phyloP scores from a whole-genome alignment of 441 rosid species.

The Erysimum cheiri region DNA sequence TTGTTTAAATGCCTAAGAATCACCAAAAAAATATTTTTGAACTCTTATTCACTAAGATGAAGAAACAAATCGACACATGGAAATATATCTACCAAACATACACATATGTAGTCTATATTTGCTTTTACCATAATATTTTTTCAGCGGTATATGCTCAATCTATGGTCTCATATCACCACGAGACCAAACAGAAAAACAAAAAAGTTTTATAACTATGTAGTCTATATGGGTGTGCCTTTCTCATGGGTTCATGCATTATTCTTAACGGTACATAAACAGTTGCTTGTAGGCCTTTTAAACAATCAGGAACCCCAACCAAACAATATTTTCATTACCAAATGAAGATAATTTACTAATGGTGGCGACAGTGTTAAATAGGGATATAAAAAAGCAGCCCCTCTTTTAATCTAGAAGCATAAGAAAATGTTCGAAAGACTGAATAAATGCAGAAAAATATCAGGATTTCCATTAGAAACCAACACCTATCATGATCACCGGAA shows the following conservation, averaged over 20 bases:
- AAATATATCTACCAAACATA: constrained; percentile 14
- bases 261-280: background rate
- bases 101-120: background rate
- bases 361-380: background rate
- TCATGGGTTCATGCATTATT: background rate
- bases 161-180: background rate
- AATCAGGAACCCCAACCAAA: background rate
- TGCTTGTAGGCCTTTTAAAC: background rate
- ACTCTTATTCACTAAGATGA: constrained; percentile 5
- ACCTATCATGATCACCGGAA: constrained; percentile 2
- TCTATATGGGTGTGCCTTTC: background rate
- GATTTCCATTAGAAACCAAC: constrained; percentile 17
- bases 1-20: constrained; percentile 56
- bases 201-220: background rate
- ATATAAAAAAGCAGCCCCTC: background rate
- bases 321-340: background rate
- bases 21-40: constrained; percentile 10
- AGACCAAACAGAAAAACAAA: too few relatives aligned
- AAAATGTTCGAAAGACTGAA: constrained; percentile 1
- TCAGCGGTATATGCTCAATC: background rate
- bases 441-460: background rate
- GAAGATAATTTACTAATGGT: background rate
- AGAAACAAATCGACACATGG: background rate
- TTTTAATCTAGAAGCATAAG: background rate
- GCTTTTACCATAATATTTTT: background rate